Evolutionary conservation across 192 early-diverging fungal species (phyloP), one percentile per base, ranked within the genome.

Genomic region (Coemansia sp.): DNA sequence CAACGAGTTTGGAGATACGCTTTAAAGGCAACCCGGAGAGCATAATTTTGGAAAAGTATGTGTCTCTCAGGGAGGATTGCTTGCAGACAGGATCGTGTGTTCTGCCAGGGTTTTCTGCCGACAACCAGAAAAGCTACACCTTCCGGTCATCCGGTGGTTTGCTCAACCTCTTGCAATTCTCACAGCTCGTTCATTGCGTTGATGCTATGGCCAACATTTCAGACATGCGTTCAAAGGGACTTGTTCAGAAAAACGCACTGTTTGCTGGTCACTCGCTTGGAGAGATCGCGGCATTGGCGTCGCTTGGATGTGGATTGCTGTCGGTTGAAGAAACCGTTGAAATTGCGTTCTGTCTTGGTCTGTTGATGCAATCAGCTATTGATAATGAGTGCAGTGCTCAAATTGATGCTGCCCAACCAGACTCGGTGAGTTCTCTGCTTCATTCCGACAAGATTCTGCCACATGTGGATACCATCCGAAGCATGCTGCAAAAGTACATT

Each of bases 211-310:
- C 92, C 27, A 84, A 84, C 1, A 92, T 93, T 61, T 86, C 88
- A 59, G 95, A 98, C 64, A 92, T 96, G 92, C 83, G 85, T 31
- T 69, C 85, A n/a, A 88, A 92, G 67, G 90, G 88, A 11, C 81
- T 96, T 63, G 84, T 98, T 23, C 90, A 87, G 62, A 50, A 77
- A 37, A 85, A 88, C 73, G 88, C 89, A 53, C 71, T 87, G 19
- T 97, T 97, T 73, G 93, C 94, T 48, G 95, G 95, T 50, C 95
- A 97, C 79, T 91, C 91, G 57, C 84, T 98, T 44, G 95, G 95
- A 70, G 95, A 98, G 62, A 92, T 93, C 60, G 86, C 91, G 55
- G 92, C 89, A 25, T 75, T 98, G 45, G 86, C 90, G 6, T 76
- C 93, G 13, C 81, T 96, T 42, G 88, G 88, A 54, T 79, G 95